phyloP scores from a whole-genome alignment of 441 rosid species.

The Populus trichocarpa region DNA sequence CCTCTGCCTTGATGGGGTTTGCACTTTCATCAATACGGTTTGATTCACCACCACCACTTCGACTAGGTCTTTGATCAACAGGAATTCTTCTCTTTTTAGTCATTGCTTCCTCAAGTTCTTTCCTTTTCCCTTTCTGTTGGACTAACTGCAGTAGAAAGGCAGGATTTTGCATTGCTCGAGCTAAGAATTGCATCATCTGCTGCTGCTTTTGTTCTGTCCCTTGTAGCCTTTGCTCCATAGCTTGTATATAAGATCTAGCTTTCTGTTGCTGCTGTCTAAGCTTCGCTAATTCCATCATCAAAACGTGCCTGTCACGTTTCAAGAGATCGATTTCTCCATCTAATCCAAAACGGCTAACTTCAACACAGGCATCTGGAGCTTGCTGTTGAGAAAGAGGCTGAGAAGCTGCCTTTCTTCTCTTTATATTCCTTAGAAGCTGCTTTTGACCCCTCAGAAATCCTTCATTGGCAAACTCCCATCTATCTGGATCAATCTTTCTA shows the following conservation, averaged over 20 bases:
- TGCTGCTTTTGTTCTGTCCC: constrained; percentile 73
- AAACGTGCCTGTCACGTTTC: constrained; percentile 53
- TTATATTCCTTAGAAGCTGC: constrained; percentile 63
- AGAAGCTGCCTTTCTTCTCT: constrained; percentile 46
- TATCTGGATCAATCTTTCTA: constrained; percentile 78
- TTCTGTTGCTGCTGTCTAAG: constrained; percentile 70
- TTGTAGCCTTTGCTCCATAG: constrained; percentile 64
- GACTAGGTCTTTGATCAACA: constrained; percentile 27
- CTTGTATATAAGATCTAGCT: constrained; percentile 51
- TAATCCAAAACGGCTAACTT: constrained; percentile 43
- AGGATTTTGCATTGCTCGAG: constrained; percentile 63
- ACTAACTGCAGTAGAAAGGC: constrained; percentile 53
- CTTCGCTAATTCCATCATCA: constrained; percentile 65
- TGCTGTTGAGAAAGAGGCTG: constrained; percentile 35
- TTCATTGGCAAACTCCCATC: constrained; percentile 87
- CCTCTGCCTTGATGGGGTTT: constrained; percentile 43
- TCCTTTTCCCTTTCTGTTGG: constrained; percentile 51
- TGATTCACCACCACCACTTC: constrained; percentile 8
- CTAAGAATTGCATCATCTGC: constrained; percentile 86
- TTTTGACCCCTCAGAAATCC: constrained; percentile 68
- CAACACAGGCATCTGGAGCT: constrained; percentile 40
- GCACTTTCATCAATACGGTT: constrained; percentile 9
- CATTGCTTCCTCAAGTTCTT: constrained; percentile 54
- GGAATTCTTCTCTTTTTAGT: constrained; percentile 53
- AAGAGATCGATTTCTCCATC: constrained; percentile 49